Conservation (phyloP, 1,284 basidiomycete species). For the Ganoderma boninense region DNA sequence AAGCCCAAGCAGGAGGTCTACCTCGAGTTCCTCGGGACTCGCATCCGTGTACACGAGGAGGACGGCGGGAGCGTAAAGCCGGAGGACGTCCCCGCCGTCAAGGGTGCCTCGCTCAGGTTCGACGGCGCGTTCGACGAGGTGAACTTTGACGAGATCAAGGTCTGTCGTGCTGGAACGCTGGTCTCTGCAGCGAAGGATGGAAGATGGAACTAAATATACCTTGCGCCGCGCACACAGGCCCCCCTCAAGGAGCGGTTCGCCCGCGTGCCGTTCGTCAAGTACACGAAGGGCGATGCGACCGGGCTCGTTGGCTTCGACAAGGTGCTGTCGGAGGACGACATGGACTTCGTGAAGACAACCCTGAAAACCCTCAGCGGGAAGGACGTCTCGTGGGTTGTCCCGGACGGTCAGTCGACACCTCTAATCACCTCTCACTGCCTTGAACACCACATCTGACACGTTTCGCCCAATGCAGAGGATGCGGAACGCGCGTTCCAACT, state of each 20-base stretch:
- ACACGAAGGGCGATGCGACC: constrained; percentile 60
- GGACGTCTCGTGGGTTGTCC: constrained; percentile 65
- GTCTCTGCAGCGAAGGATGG: neutral
- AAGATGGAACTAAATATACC: neutral
- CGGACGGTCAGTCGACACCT: constrained; percentile 56
- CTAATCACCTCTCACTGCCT: neutral
- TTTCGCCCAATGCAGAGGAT: constrained; percentile 51
- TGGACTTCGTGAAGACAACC: constrained; percentile 67
- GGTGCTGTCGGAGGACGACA: constrained; percentile 71
- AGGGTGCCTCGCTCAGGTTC: constrained; percentile 81
- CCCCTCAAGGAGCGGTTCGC: constrained; percentile 84
- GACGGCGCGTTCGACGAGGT: constrained; percentile 72
- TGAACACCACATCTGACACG: constrained; percentile 4
- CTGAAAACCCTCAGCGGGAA: constrained; percentile 69
- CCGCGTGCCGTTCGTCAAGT: constrained; percentile 78
- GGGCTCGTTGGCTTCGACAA: constrained; percentile 62
- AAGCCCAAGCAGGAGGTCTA: constrained; percentile 64
- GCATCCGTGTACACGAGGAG: constrained; percentile 69
- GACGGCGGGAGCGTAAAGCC: constrained; percentile 74
- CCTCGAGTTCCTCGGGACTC: constrained; percentile 75
- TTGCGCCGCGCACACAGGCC: constrained; percentile 49
- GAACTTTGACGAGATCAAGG: constrained; percentile 79
- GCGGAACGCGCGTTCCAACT: constrained; percentile 75
- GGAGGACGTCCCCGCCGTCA: constrained; percentile 76
- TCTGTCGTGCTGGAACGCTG: constrained; percentile 37